A percentile compares a stretch with the other conserved stretches of the same genome.
Conservation (phyloP, 75 land plant species). For the Sequoia sempervirens region DNA sequence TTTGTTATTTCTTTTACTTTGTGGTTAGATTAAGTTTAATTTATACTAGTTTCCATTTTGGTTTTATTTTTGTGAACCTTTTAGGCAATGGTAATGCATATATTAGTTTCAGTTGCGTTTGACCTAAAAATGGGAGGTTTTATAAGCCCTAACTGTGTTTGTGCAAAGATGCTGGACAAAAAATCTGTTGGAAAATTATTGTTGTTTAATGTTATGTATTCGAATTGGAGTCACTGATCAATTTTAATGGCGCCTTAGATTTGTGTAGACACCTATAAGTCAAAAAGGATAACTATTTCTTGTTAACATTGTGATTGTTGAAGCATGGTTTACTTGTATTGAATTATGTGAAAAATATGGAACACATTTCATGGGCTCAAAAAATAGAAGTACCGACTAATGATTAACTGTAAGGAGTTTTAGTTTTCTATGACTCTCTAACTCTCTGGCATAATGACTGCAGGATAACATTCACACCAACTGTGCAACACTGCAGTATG, state of each 20-base stretch:
- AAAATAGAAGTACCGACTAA: too few relatives aligned
- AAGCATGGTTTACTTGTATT: not conserved
- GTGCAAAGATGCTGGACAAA: not conserved
- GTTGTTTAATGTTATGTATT: not conserved
- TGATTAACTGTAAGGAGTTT: not conserved
- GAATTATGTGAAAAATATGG: not conserved
- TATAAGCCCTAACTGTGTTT: too few relatives aligned
- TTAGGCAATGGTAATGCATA: too few relatives aligned
- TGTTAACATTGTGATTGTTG: not conserved
- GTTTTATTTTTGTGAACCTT: too few relatives aligned
- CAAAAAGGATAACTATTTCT: not conserved
- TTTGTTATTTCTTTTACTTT: too few relatives aligned
- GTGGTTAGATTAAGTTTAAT: too few relatives aligned
- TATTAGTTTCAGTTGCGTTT: too few relatives aligned
- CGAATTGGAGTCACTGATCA: not conserved
- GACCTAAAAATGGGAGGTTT: too few relatives aligned
- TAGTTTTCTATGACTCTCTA: not conserved
- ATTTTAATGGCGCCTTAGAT: not conserved
- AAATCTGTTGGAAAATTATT: not conserved
- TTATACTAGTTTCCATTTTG: too few relatives aligned
- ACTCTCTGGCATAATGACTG: not conserved
- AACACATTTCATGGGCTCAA: not conserved
- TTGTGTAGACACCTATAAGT: not conserved
- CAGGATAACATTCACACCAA: conserved; percentile 93
- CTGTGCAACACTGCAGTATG: conserved; percentile 93